These are phyloP conservation scores for Corylus heterophylla DNA, from an alignment of 306 rosid species.

Conservation along the genomic window DNA sequence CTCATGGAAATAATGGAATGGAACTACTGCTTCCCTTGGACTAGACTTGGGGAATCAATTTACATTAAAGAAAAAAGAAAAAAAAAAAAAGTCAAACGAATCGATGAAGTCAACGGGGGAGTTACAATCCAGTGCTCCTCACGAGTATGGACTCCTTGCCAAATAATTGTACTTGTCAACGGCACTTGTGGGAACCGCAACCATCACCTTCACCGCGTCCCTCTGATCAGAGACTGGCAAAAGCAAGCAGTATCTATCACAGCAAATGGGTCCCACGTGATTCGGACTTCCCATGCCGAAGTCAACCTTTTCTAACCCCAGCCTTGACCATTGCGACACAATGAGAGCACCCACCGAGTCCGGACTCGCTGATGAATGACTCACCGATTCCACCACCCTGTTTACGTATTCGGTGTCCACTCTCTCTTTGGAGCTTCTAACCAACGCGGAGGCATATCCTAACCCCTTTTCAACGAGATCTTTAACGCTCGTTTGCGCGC, in stretches of 20 bases:
- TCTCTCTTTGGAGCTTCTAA: constrained; percentile 66
- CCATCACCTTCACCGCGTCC: constrained; percentile 67
- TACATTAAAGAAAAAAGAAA: too few relatives aligned
- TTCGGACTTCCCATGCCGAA: constrained; percentile 63
- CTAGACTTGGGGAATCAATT: constrained; percentile 2
- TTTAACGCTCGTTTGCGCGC: constrained; percentile 58
- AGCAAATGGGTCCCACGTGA: constrained; percentile 68
- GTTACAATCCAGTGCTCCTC: background rate
- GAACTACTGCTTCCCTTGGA: background rate
- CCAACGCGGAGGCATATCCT: constrained; percentile 47
- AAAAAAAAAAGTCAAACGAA: constrained; percentile 8
- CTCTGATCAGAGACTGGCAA: constrained; percentile 58
- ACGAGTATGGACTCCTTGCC: constrained; percentile 35
- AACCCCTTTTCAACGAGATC: constrained; percentile 57
- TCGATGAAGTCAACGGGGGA: constrained; percentile 11
- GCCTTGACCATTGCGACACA: constrained; percentile 88
- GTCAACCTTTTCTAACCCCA: constrained; percentile 79
- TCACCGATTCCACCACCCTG: constrained; percentile 54
- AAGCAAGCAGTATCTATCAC: constrained; percentile 79
- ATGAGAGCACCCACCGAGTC: constrained; percentile 83
- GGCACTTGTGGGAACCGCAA: constrained; percentile 73
- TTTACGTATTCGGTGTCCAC: constrained; percentile 70
- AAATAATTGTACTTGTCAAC: constrained; percentile 59
- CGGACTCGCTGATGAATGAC: constrained; percentile 59
- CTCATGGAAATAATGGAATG: background rate